Evolutionary conservation across 108 stramenopile genomes (phyloP).

Genomic region (Cyclotella kingstonii): DNA sequence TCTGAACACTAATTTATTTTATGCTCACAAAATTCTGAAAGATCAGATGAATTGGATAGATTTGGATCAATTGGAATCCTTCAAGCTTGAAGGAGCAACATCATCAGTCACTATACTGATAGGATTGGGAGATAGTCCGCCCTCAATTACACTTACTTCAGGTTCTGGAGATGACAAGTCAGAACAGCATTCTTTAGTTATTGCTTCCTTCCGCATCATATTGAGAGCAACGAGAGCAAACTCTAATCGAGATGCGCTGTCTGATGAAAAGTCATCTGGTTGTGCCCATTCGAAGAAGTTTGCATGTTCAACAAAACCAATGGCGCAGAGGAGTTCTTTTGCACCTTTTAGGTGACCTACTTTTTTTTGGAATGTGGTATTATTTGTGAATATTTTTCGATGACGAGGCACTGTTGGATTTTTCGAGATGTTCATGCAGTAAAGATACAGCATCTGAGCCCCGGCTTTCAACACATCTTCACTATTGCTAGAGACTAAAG

Average conservation of each 20-base stretch:
- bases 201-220: constrained; percentile 21
- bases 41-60: too few relatives aligned
- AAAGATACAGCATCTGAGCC: constrained; percentile 71
- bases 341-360: constrained; percentile 64
- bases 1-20: too few relatives aligned
- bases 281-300: constrained; percentile 64
- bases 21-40: too few relatives aligned
- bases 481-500: constrained; percentile 40
- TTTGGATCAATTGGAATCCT: too few relatives aligned
- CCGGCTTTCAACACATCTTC: constrained; percentile 43
- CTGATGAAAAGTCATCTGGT: constrained; percentile 2
- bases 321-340: constrained; percentile 55
- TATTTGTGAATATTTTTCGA: constrained; percentile 78
- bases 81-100: too few relatives aligned
- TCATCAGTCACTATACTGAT: too few relatives aligned
- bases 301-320: constrained; percentile 62
- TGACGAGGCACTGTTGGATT: constrained; percentile 70
- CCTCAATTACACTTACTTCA: too few relatives aligned
- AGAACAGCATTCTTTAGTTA: background rate
- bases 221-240: constrained; percentile 41
- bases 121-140: too few relatives aligned
- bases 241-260: constrained; percentile 29
- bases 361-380: constrained; percentile 64
- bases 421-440: constrained; percentile 64
- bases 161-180: too few relatives aligned